phyloP scores from a whole-genome alignment of 306 rosid genomes.

The Prunus padus region DNA sequence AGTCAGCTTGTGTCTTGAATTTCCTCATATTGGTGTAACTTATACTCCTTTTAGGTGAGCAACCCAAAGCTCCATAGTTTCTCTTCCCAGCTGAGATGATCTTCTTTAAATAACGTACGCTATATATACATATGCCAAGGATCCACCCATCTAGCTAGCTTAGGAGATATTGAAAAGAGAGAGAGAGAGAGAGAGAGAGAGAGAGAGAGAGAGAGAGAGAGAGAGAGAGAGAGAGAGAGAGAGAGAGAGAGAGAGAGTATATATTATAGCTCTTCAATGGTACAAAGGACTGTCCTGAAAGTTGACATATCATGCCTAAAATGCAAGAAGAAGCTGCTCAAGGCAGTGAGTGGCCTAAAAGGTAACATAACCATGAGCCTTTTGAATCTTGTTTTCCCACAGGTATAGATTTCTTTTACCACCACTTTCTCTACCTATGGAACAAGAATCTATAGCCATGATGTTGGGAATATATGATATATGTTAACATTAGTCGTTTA shows the following conservation, averaged over 20 bases:
- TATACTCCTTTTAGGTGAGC: slow-evolving; percentile 7
- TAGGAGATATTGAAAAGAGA: neutral
- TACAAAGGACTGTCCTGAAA: slow-evolving; percentile 50
- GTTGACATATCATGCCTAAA: slow-evolving; percentile 50
- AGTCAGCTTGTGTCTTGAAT: neutral
- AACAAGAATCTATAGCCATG: too few relatives aligned
- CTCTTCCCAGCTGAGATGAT: neutral
- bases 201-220: too few relatives aligned
- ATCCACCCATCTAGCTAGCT: neutral
- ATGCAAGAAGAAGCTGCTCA: slow-evolving; percentile 58
- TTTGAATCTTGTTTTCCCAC: neutral
- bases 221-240: too few relatives aligned
- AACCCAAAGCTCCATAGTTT: neutral
- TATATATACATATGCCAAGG: neutral
- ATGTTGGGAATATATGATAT: too few relatives aligned
- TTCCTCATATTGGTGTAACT: neutral
- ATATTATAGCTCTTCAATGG: slow-evolving; percentile 33
- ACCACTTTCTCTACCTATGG: too few relatives aligned
- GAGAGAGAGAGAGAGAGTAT: neutral
- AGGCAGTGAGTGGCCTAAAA: slow-evolving; percentile 48
- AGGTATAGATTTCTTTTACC: neutral
- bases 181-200: too few relatives aligned
- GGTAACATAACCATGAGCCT: slow-evolving; percentile 32
- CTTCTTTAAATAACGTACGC: neutral
- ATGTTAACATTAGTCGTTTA: too few relatives aligned